phyloP scores from a whole-genome alignment of 768 basidiomycete species.

The Hypholoma sublateritium region DNA sequence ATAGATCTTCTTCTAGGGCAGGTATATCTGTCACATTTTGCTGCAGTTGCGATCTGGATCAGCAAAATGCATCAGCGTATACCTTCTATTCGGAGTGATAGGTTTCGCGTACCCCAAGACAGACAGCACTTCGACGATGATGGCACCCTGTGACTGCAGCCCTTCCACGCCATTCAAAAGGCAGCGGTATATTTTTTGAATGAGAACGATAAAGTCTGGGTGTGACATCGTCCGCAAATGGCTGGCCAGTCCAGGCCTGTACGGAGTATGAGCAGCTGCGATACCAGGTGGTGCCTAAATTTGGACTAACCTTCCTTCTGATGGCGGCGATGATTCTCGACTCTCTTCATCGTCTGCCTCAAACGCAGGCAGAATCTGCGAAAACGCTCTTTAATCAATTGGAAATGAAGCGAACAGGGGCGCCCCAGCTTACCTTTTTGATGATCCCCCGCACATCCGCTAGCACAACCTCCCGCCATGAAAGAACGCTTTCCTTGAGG shows the following conservation, averaged over 20 bases:
- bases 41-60: constrained; percentile 29
- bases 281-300: background rate
- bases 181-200: constrained; percentile 58
- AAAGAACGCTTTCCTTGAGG: constrained; percentile 61
- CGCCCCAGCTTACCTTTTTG: constrained; percentile 49
- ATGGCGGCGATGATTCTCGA: constrained; percentile 9
- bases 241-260: constrained; percentile 47
- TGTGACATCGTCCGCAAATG: constrained; percentile 70
- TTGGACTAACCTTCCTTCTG: constrained; percentile 19
- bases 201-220: constrained; percentile 60
- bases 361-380: constrained; percentile 62
- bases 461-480: constrained; percentile 72
- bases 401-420: background rate
- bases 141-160: constrained; percentile 56
- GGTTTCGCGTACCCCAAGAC: constrained; percentile 30
- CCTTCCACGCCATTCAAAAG: constrained; percentile 69
- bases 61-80: background rate
- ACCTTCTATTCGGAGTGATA: background rate
- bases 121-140: constrained; percentile 62
- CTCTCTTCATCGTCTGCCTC: constrained; percentile 52
- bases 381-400: background rate
- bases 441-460: constrained; percentile 56
- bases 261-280: background rate
- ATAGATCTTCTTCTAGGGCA: constrained; percentile 61
- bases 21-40: constrained; percentile 38